These are phyloP conservation scores for Suhomyces ambrosiae DNA, from an alignment of 1,139 yeast genomes.

Conservation along the genomic window DNA sequence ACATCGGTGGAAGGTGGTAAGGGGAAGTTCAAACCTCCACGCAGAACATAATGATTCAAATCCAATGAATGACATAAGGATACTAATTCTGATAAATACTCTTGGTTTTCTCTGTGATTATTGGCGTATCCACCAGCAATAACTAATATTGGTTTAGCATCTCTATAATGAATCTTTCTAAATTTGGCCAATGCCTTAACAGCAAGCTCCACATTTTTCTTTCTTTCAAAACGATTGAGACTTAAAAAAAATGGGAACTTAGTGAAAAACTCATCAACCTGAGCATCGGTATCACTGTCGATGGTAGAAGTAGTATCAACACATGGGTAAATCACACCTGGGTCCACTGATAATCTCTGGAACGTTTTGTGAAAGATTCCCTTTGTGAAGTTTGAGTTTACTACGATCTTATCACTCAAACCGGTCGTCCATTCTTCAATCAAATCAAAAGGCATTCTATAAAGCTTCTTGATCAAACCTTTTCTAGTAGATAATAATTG, in stretches of 20 bases:
- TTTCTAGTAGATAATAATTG: constrained; percentile 68
- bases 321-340: constrained; percentile 88
- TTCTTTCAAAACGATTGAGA: constrained; percentile 84
- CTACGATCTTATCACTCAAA: constrained; percentile 76
- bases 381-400: constrained; percentile 83
- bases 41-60: constrained; percentile 50
- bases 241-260: constrained; percentile 58
- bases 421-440: constrained; percentile 82
- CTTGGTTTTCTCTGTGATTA: constrained; percentile 73
- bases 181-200: constrained; percentile 59
- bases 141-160: constrained; percentile 47
- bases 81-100: constrained; percentile 65
- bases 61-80: constrained; percentile 47
- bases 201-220: constrained; percentile 82
- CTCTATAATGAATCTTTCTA: constrained; percentile 22
- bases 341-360: constrained; percentile 44
- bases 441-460: constrained; percentile 79
- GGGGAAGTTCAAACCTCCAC: constrained; percentile 41
- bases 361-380: constrained; percentile 70
- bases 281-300: constrained; percentile 26
- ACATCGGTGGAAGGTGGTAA: constrained; percentile 52
- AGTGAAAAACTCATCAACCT: constrained; percentile 38
- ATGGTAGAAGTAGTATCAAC: constrained; percentile 49
- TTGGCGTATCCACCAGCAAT: constrained; percentile 93
- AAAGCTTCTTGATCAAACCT: constrained; percentile 57